These are phyloP conservation scores for Erythrophleum fordii DNA, from an alignment of 306 rosid genomes.

Conservation along the genomic window DNA sequence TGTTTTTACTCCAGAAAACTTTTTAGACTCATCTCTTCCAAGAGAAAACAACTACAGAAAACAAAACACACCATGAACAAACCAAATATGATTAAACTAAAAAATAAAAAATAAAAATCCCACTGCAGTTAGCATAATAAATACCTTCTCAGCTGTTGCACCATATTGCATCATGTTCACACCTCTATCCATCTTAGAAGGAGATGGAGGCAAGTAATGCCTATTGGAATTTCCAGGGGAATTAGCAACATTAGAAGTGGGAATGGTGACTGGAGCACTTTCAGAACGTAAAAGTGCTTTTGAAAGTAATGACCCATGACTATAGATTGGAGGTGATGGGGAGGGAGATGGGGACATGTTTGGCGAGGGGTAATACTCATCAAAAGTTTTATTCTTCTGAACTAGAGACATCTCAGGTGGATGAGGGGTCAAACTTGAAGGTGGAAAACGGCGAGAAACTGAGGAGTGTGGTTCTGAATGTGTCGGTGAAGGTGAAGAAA, in stretches of 20 bases:
- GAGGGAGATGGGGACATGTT: slow-evolving; percentile 53
- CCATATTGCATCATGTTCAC: slow-evolving; percentile 49
- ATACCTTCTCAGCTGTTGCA: slow-evolving; percentile 72
- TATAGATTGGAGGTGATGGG: slow-evolving; percentile 65
- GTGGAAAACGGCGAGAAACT: slow-evolving; percentile 51
- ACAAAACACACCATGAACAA: slow-evolving; percentile 34
- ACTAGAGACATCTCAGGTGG: slow-evolving; percentile 60
- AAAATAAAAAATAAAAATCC: neutral
- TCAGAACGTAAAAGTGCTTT: slow-evolving; percentile 67
- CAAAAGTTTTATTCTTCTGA: slow-evolving; percentile 58
- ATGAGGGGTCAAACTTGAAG: slow-evolving; percentile 71
- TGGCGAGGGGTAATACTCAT: slow-evolving; percentile 69
- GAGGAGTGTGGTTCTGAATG: slow-evolving; percentile 62
- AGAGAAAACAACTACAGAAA: slow-evolving; percentile 59
- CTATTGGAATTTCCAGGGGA: slow-evolving; percentile 50
- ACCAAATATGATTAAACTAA: neutral
- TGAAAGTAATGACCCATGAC: slow-evolving; percentile 55
- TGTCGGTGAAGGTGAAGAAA: slow-evolving; percentile 72
- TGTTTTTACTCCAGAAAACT: slow-evolving; percentile 55
- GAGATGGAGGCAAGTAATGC: slow-evolving; percentile 67
- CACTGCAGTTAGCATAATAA: slow-evolving; percentile 12
- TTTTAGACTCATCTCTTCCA: slow-evolving; percentile 65
- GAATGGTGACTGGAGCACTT: slow-evolving; percentile 80
- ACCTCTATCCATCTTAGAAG: slow-evolving; percentile 53
- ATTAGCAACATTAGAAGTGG: slow-evolving; percentile 47